Evolutionary conservation across 176 grass and related monocot genomes (phyloP).

Genomic region (Oryza rufipogon): DNA sequence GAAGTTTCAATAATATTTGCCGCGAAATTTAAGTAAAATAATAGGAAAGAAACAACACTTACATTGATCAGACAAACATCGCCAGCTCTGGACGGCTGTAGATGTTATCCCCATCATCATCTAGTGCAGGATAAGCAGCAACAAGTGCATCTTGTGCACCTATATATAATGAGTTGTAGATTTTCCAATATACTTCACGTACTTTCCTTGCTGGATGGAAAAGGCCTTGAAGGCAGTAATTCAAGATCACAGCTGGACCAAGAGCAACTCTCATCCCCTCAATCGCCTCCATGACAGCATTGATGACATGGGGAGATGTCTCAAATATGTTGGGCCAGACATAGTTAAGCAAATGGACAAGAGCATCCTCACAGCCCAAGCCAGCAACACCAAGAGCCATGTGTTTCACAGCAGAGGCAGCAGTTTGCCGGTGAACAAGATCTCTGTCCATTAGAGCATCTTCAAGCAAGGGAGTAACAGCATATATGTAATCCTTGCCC

Average conservation of each 20-base stretch:
- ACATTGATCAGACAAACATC: slow-evolving; percentile 79
- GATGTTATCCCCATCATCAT: slow-evolving; percentile 64
- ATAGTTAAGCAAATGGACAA: slow-evolving; percentile 95
- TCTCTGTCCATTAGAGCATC: slow-evolving; percentile 99
- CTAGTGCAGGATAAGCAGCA: slow-evolving; percentile 71
- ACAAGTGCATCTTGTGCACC: slow-evolving; percentile 88
- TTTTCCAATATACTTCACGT: slow-evolving; percentile 99
- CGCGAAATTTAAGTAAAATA: not conserved
- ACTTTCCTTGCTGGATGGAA: slow-evolving; percentile 98
- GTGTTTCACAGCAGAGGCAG: slow-evolving; percentile 94
- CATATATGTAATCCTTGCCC: slow-evolving; percentile 99
- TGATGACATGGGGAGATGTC: slow-evolving; percentile 91
- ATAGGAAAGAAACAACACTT: slow-evolving; percentile 43
- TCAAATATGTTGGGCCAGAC: slow-evolving; percentile 98
- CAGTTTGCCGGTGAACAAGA: slow-evolving; percentile 91
- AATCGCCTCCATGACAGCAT: slow-evolving; percentile 95
- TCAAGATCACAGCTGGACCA: slow-evolving; percentile 83
- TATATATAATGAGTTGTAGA: slow-evolving; percentile 96
- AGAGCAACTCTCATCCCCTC: slow-evolving; percentile 97
- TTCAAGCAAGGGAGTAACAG: slow-evolving; percentile 92
- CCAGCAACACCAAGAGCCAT: slow-evolving; percentile 95
- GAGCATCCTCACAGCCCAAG: slow-evolving; percentile 95
- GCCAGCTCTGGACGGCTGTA: slow-evolving; percentile 77
- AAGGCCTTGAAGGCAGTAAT: slow-evolving; percentile 94
- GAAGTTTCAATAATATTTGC: slow-evolving; percentile 2